Base-by-base conservation (phyloP, 768 basidiomycete genomes). In the Pisolithus tinctorius region DNA sequence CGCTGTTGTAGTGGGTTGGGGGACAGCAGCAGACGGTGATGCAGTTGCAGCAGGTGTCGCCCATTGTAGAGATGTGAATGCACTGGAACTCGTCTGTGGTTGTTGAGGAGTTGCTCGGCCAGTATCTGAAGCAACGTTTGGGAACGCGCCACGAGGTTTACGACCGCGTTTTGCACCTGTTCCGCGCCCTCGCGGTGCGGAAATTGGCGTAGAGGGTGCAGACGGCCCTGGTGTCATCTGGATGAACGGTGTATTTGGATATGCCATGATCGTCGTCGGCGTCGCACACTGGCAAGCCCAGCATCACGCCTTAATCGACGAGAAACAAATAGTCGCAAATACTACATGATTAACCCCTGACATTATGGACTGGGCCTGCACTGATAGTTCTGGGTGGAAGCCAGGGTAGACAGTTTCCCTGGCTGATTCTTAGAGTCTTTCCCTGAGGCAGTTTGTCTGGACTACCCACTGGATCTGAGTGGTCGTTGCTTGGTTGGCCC, bases 91-190 rank as follows among this genome's bases (percentile, higher is more conserved):
- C 4, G 52, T 26, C 14, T 47, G 50, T 13, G 38, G 48, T 25
- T 47, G 52, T 49, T 45, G 66, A 37, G 30, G 52, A 37, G 46
- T 44, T 30, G 27, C 48, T 40, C 50, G 52, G 36, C 17, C 16
- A 54, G 55, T 10, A 61, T 57, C 52, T 1, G 61, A 57, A 3
- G 61, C 36, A 23, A 55, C 51, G 10, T 56, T 64, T 27, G 66
- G 53, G 11, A 74, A 68, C 23, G 66, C 68, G 37, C 69, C 73
- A 37, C 72, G 72, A 6, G 78, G 76, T 61, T 80, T 80, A 41
- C 73, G 66, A 50, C 76, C 73, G 39, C 75, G 70, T 64, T 76
- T 74, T 48, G 72, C 73, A 51, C 73, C 73, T 14, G 59, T 41
- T 27, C 55, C 55, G 26, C 55, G 55, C 3, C 55, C 55, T 8